These are phyloP conservation scores for Stygiomarasmius scandens DNA, from an alignment of 1,284 basidiomycete genomes.

Conservation along the genomic window DNA sequence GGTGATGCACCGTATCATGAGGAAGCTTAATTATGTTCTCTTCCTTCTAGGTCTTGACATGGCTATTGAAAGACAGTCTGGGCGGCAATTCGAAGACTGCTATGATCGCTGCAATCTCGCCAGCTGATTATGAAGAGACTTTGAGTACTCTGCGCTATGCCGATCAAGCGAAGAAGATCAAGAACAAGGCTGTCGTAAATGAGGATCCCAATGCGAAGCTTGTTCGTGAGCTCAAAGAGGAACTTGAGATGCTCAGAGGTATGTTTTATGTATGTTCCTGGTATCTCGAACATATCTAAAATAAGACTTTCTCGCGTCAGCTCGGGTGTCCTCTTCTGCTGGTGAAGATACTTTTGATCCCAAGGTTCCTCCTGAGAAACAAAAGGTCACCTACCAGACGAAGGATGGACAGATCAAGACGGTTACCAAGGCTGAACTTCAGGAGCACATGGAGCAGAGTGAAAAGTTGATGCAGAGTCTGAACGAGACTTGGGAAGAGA, in stretches of 20 bases:
- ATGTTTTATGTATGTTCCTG: conserved; percentile 32
- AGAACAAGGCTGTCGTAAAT: conserved; percentile 98
- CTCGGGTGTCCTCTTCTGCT: conserved; percentile 66
- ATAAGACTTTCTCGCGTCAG: conserved; percentile 37
- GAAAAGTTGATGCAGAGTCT: conserved; percentile 97
- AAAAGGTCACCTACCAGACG: conserved; percentile 93
- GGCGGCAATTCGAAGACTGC: conserved; percentile 95
- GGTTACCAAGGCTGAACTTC: conserved; percentile 94
- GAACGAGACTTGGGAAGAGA: conserved; percentile 99
- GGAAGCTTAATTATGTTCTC: conserved; percentile 8
- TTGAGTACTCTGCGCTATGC: conserved; percentile 95
- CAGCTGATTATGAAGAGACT: conserved; percentile 98
- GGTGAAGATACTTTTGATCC: conserved; percentile 86
- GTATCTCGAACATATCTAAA: conserved; percentile 5
- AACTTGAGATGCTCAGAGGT: conserved; percentile 88
- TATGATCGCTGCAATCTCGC: conserved; percentile 98
- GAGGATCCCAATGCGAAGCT: conserved; percentile 99
- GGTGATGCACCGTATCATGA: conserved; percentile 7
- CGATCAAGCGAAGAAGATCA: conserved; percentile 99
- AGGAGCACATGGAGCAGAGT: conserved; percentile 94
- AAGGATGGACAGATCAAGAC: conserved; percentile 94
- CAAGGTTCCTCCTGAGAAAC: conserved; percentile 88
- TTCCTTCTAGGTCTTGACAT: conserved; percentile 79
- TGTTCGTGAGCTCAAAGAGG: conserved; percentile 97
- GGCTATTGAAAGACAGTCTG: conserved; percentile 96